Evolutionary conservation across 2,329 filamentous ascomycete species (phyloP).

Genomic region (Alternaria ethzedia): DNA sequence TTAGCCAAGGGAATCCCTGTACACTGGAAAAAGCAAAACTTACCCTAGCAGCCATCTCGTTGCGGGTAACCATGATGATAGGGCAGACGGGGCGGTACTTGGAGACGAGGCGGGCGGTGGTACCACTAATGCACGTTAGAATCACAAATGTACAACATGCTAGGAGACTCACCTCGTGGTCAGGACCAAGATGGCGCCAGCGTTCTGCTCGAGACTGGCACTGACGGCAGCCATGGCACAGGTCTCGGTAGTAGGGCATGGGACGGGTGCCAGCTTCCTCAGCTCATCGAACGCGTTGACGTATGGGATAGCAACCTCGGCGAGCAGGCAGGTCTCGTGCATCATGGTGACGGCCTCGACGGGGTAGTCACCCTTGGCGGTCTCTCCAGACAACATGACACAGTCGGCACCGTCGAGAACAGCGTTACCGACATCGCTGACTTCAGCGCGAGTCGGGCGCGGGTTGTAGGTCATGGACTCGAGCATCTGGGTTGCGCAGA

Average conservation of each 20-base stretch:
- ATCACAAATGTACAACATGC: background rate
- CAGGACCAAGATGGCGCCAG: slow-evolving; percentile 92
- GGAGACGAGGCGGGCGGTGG: slow-evolving; percentile 91
- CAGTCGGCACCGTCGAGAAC: slow-evolving; percentile 98
- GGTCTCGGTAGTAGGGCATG: slow-evolving; percentile 87
- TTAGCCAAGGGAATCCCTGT: slow-evolving; percentile 19
- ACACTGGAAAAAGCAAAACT: slow-evolving; percentile 31
- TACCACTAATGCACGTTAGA: slow-evolving; percentile 65
- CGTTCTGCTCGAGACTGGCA: slow-evolving; percentile 93
- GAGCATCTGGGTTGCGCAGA: slow-evolving; percentile 99
- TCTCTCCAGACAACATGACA: slow-evolving; percentile 99
- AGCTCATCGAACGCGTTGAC: slow-evolving; percentile 97
- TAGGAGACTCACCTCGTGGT: slow-evolving; percentile 73
- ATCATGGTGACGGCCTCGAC: slow-evolving; percentile 93
- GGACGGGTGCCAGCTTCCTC: slow-evolving; percentile 79
- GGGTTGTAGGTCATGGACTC: slow-evolving; percentile 99
- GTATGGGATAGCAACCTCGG: slow-evolving; percentile 96
- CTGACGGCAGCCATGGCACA: slow-evolving; percentile 97
- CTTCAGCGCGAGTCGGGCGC: slow-evolving; percentile 95
- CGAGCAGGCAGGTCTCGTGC: slow-evolving; percentile 96
- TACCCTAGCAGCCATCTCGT: slow-evolving; percentile 76
- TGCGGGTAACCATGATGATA: slow-evolving; percentile 98
- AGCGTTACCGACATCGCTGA: slow-evolving; percentile 97
- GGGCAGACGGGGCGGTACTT: slow-evolving; percentile 99
- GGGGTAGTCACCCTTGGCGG: slow-evolving; percentile 96